Percentiles rank a stretch among this genome's conserved stretches.
phyloP scores from a whole-genome alignment of 2,329 filamentous ascomycete genomes.

The Pezicula rhizophila region DNA sequence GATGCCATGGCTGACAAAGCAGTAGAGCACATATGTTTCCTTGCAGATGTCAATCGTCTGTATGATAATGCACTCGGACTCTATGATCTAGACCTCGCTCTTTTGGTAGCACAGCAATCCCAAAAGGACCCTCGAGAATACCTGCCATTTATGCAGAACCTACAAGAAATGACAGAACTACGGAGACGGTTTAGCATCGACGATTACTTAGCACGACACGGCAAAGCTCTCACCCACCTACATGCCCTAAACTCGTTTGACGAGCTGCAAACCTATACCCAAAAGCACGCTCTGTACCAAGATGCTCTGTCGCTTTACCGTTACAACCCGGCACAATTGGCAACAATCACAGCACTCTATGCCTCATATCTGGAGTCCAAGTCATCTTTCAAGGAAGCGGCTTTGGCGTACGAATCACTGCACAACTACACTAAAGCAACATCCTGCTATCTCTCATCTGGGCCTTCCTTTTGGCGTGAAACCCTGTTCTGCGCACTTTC shows the following conservation, averaged over 20 bases:
- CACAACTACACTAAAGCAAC: constrained; percentile 68
- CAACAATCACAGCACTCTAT: constrained; percentile 68
- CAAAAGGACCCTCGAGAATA: constrained; percentile 96
- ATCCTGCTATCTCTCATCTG: constrained; percentile 75
- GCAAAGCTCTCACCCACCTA: constrained; percentile 74
- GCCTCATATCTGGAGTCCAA: constrained; percentile 69
- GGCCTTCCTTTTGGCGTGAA: constrained; percentile 77
- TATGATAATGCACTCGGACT: constrained; percentile 87
- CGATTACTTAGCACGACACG: constrained; percentile 70
- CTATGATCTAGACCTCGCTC: constrained; percentile 83
- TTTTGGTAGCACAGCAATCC: constrained; percentile 90
- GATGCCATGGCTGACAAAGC: constrained; percentile 75
- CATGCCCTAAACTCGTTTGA: constrained; percentile 68
- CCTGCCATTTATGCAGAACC: constrained; percentile 82
- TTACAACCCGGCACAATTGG: constrained; percentile 65
- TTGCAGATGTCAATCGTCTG: constrained; percentile 85
- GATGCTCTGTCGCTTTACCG: constrained; percentile 75
- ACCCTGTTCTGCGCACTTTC: constrained; percentile 74
- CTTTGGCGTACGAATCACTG: constrained; percentile 85
- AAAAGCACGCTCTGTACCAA: constrained; percentile 74
- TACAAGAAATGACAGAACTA: constrained; percentile 67
- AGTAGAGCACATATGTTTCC: constrained; percentile 94
- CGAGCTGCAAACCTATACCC: constrained; percentile 71
- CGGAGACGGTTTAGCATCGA: constrained; percentile 81
- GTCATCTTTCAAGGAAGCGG: constrained; percentile 79